phyloP scores from a whole-genome alignment of 2,329 filamentous ascomycete genomes.

The Penicillium corylophilum region DNA sequence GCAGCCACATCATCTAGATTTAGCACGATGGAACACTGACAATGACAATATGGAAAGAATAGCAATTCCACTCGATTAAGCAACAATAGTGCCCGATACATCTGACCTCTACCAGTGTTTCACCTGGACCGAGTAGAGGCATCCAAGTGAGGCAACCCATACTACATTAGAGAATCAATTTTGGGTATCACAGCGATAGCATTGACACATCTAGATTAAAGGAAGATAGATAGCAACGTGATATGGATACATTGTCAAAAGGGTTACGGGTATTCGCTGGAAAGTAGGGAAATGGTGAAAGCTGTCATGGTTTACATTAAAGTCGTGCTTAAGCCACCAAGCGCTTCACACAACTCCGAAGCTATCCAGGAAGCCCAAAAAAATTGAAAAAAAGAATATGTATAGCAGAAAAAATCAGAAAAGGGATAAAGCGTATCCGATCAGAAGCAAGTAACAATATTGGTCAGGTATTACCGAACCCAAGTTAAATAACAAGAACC shows the following conservation, averaged over 20 bases:
- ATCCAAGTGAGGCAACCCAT: not conserved
- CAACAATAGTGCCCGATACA: not conserved
- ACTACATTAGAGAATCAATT: not conserved
- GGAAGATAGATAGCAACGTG: constrained; percentile 6
- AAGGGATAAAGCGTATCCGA: constrained; percentile 25
- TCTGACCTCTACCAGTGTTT: not conserved
- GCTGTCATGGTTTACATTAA: constrained; percentile 33
- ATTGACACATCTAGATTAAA: constrained; percentile 10
- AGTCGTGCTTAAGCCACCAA: constrained; percentile 29
- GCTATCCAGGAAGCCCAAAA: constrained; percentile 29
- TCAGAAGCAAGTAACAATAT: constrained; percentile 25
- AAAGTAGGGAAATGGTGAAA: constrained; percentile 21
- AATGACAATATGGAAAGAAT: not conserved
- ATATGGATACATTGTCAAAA: constrained; percentile 20
- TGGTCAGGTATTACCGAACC: constrained; percentile 23
- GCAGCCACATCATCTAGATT: not conserved
- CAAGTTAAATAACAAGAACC: constrained; percentile 25
- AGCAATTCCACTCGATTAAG: not conserved
- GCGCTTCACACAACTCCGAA: constrained; percentile 30
- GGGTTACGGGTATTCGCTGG: constrained; percentile 21
- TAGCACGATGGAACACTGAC: not conserved
- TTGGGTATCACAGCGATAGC: not conserved
- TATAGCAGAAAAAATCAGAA: constrained; percentile 22
- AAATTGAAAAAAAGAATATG: constrained; percentile 20
- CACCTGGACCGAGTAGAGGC: not conserved